phyloP scores from a whole-genome alignment of 306 rosid species.

The Castanea crenata region DNA sequence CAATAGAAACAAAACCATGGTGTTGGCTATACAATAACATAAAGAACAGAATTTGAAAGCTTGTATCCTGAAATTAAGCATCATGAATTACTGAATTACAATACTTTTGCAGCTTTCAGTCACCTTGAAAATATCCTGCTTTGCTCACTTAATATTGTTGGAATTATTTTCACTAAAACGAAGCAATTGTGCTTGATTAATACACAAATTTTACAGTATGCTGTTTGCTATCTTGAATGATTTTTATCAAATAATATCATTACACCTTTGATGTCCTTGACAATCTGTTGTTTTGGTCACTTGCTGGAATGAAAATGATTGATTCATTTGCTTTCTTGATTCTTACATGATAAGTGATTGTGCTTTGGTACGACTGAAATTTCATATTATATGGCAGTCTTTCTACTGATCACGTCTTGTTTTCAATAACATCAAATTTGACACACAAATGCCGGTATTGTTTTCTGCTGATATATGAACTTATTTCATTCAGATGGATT shows the following conservation, averaged over 20 bases:
- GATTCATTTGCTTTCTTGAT: neutral
- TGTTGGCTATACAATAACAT: neutral
- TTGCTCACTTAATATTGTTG: neutral
- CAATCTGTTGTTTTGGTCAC: neutral
- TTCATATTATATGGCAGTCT: neutral
- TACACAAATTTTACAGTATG: neutral
- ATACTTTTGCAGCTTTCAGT: neutral
- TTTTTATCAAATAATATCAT: neutral
- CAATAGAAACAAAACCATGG: too few species aligned
- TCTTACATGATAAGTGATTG: neutral
- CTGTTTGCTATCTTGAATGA: neutral
- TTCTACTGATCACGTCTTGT: neutral
- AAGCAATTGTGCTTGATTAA: neutral
- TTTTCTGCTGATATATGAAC: conserved; percentile 1
- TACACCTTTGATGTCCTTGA: neutral
- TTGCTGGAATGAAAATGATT: neutral
- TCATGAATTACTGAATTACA: neutral
- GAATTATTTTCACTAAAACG: neutral
- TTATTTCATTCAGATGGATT: conserved; percentile 36
- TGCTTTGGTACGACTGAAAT: neutral
- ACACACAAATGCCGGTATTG: neutral
- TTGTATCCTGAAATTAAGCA: neutral
- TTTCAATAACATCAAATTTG: neutral
- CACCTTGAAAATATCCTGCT: neutral
- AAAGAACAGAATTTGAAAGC: neutral